Conservation (phyloP, 2,329 filamentous ascomycete genomes). For the Trichoderma polysporum region DNA sequence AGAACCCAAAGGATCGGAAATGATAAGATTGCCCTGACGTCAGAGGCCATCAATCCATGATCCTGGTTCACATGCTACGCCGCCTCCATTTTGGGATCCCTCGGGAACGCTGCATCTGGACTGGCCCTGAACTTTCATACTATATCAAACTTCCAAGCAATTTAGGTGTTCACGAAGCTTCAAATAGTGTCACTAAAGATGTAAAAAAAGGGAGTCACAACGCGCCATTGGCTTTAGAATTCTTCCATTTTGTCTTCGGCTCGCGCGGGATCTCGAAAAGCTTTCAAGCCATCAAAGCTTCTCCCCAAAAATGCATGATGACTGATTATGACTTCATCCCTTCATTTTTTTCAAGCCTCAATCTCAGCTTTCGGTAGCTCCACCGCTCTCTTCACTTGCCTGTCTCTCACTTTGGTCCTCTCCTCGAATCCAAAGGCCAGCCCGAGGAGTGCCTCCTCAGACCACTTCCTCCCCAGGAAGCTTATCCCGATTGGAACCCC, state of each 20-base stretch:
- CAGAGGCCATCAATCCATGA: neutral
- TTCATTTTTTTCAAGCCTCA: neutral
- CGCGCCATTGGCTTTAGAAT: neutral
- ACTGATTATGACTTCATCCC: neutral
- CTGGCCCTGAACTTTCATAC: neutral
- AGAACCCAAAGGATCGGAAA: neutral
- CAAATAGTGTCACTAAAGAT: neutral
- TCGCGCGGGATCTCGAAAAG: neutral
- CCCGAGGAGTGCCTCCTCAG: constrained; percentile 56
- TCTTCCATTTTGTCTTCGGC: neutral
- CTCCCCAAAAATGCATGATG: neutral
- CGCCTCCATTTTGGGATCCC: neutral
- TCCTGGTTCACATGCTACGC: neutral
- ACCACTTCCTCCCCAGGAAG: constrained; percentile 59
- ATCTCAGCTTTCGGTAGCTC: constrained; percentile 12
- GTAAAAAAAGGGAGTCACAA: neutral
- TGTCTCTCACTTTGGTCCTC: constrained; percentile 35
- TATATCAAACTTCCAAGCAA: neutral
- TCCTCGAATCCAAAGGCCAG: constrained; percentile 68
- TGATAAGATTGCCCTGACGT: neutral
- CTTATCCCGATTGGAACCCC: constrained; percentile 51
- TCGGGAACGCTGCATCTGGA: neutral
- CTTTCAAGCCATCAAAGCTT: neutral
- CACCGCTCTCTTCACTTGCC: constrained; percentile 14
- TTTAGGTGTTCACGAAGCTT: neutral